Conservation (phyloP, 495 filamentous ascomycete species). For the Neurospora sublineolata region DNA sequence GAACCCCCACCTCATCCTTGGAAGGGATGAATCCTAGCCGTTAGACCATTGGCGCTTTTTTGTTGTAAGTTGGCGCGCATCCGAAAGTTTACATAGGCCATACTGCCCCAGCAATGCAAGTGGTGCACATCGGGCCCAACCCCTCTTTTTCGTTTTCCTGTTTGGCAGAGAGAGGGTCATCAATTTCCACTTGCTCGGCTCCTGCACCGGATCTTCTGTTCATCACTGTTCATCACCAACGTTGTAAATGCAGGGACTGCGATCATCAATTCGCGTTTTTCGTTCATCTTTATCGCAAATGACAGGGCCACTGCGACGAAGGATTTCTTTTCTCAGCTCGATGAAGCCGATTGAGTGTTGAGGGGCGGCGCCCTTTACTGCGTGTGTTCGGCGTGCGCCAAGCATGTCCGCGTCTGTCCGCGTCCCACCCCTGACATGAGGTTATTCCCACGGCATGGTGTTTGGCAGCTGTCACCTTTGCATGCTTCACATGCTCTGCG, state of each 20-base stretch:
- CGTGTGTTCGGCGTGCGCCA: too few relatives aligned
- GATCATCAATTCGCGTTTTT: not conserved
- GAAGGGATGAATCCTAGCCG: not conserved
- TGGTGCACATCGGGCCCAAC: not conserved
- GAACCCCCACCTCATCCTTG: not conserved
- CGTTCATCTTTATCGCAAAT: too few relatives aligned
- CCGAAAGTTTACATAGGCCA: fast-evolving
- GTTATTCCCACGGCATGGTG: not conserved
- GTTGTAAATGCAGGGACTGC: not conserved
- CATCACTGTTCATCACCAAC: not conserved
- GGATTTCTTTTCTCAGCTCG: too few relatives aligned
- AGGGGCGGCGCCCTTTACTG: too few relatives aligned
- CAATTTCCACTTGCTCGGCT: too few relatives aligned
- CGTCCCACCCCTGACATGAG: too few relatives aligned
- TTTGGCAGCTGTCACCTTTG: not conserved
- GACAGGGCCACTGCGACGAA: too few relatives aligned
- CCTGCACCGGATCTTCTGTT: not conserved
- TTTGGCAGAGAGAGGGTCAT: too few relatives aligned
- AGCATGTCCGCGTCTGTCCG: too few relatives aligned
- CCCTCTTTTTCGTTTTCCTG: not conserved
- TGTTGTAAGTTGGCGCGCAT: not conserved
- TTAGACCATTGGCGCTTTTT: not conserved
- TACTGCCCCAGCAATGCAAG: too few relatives aligned
- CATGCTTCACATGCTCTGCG: not conserved
- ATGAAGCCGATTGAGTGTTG: too few relatives aligned